phyloP scores from a whole-genome alignment of 805 yeast species.

The Naumovozyma baii region DNA sequence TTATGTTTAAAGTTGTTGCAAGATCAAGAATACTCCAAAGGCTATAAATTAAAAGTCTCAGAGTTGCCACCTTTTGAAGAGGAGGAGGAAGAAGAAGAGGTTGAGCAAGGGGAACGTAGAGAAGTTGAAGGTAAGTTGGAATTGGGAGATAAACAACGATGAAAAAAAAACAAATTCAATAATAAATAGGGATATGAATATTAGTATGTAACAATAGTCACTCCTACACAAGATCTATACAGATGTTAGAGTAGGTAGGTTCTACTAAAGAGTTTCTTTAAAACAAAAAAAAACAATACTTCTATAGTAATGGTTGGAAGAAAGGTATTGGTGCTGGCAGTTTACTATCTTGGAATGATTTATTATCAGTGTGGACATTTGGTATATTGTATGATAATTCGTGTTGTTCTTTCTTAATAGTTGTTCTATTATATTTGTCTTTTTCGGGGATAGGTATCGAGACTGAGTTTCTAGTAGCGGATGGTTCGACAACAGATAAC shows the following conservation, averaged over 20 bases:
- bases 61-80: constrained; percentile 20
- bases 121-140: background rate
- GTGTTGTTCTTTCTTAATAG: background rate
- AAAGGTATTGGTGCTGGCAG: background rate
- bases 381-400: background rate
- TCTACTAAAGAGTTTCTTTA: no score
- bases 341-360: background rate
- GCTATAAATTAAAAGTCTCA: constrained; percentile 18
- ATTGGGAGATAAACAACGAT: background rate
- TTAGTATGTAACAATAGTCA: background rate
- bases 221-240: no score
- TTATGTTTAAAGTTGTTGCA: constrained; percentile 17
- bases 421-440: background rate
- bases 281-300: constrained; percentile 1
- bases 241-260: no score
- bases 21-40: constrained; percentile 25
- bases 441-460: background rate
- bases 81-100: constrained; percentile 1
- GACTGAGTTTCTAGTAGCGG: background rate
- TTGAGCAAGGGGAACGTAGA: background rate
- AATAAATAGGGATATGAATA: background rate
- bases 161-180: background rate
- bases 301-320: constrained; percentile 22
- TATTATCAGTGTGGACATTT: background rate
- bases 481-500: background rate